Percentiles rank a stretch among this genome's conserved stretches.
Conservation (phyloP, 352 stramenopile genomes). For the Pythium dissotocum region DNA sequence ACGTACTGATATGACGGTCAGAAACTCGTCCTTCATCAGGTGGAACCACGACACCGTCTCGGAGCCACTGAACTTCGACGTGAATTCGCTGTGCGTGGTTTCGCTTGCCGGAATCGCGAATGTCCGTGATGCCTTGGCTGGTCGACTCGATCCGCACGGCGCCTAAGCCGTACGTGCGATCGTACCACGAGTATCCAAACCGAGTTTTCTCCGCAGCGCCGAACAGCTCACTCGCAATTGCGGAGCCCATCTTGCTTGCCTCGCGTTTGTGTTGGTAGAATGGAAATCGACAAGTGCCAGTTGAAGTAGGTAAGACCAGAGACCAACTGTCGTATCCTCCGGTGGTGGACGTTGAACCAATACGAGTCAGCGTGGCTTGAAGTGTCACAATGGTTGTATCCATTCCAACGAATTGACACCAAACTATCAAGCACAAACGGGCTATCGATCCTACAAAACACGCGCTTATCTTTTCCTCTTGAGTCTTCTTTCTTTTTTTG, state of each 20-base stretch:
- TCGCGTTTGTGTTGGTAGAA: not conserved
- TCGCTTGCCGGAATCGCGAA: not conserved
- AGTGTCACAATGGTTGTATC: not conserved
- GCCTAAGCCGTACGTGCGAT: slow-evolving; percentile 1
- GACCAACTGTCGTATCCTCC: not conserved
- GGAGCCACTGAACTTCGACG: not conserved
- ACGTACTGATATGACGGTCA: not conserved
- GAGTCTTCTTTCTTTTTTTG: not conserved
- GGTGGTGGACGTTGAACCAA: not conserved
- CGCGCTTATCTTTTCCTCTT: not conserved
- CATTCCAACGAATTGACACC: not conserved
- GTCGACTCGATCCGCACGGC: not conserved
- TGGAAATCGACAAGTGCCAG: not conserved
- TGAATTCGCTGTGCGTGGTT: not conserved
- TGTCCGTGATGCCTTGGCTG: not conserved
- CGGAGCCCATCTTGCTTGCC: not conserved
- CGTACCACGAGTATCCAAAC: slow-evolving; percentile 1
- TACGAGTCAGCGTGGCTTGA: not conserved
- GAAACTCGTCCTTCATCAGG: slow-evolving; percentile 4
- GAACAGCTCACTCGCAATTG: not conserved
- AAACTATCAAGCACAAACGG: not conserved
- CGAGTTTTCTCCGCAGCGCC: not conserved
- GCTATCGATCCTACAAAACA: not conserved
- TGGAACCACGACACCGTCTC: slow-evolving; percentile 2
- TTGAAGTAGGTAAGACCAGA: not conserved